These are phyloP conservation scores for Heimioporus punctisporus DNA, from an alignment of 1,284 basidiomycete genomes.

Conservation along the genomic window DNA sequence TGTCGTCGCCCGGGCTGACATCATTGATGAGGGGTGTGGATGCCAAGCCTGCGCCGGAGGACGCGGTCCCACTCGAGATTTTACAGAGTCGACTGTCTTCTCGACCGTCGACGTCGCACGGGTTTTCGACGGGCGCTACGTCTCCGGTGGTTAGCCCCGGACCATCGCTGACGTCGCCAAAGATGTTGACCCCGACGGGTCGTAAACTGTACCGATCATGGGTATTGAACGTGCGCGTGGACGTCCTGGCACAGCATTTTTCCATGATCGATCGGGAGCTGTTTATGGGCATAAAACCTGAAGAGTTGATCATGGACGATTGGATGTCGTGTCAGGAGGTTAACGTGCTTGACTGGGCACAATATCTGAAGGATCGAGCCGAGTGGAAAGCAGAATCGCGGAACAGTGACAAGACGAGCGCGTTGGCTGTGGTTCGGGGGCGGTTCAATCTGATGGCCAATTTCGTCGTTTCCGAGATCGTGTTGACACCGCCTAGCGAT, in stretches of 20 bases:
- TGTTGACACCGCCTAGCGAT: conserved; percentile 68
- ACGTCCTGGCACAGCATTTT: conserved; percentile 77
- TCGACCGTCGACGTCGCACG: conserved; percentile 37
- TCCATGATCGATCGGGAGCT: conserved; percentile 89
- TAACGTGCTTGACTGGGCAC: conserved; percentile 82
- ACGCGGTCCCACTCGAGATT: conserved; percentile 68
- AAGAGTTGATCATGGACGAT: conserved; percentile 76
- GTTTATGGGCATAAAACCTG: conserved; percentile 81
- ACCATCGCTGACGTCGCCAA: conserved; percentile 33
- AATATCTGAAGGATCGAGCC: conserved; percentile 77
- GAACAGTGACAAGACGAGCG: conserved; percentile 62
- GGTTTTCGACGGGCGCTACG: conserved; percentile 20
- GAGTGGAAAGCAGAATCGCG: conserved; percentile 67
- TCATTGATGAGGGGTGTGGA: conserved; percentile 40
- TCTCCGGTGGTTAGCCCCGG: conserved; percentile 14
- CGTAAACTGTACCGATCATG: conserved; percentile 64
- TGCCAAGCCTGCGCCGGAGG: conserved; percentile 55
- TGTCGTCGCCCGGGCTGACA: conserved; percentile 9
- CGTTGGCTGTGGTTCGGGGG: conserved; percentile 77
- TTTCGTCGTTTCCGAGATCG: conserved; percentile 82
- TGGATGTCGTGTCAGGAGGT: conserved; percentile 66
- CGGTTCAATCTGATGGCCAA: conserved; percentile 88
- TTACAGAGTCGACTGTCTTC: conserved; percentile 56
- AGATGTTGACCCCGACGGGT: conserved; percentile 23
- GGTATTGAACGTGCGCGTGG: conserved; percentile 60